Percentiles rank a stretch among this genome's conserved stretches.
phyloP scores from a whole-genome alignment of 2,329 filamentous ascomycete species.

The Plectosphaerella plurivora region DNA sequence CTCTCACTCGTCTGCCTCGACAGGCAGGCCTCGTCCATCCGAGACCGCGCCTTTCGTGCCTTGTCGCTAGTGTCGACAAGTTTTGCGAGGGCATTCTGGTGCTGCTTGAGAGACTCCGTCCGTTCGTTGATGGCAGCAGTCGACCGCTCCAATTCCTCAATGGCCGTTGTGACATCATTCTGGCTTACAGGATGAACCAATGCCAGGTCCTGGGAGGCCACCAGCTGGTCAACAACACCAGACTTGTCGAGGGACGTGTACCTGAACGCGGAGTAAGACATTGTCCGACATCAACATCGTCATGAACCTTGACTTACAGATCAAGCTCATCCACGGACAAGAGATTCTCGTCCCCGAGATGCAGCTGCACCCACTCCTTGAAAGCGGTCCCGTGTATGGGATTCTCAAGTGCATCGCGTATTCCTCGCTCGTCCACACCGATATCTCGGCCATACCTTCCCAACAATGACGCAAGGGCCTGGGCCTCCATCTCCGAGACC shows the following conservation, averaged over 20 bases:
- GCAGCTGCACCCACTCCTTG: slow-evolving; percentile 42
- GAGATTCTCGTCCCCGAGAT: slow-evolving; percentile 46
- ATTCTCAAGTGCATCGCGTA: slow-evolving; percentile 31
- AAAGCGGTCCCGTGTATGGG: slow-evolving; percentile 28
- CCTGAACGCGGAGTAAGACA: slow-evolving; percentile 23
- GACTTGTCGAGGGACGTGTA: slow-evolving; percentile 44
- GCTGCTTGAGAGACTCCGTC: slow-evolving; percentile 54
- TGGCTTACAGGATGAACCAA: slow-evolving; percentile 49
- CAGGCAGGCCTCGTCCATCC: slow-evolving; percentile 27
- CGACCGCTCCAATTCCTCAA: slow-evolving; percentile 59
- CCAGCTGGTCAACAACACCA: slow-evolving; percentile 42
- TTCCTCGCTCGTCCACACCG: slow-evolving; percentile 25
- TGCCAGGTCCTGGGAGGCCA: slow-evolving; percentile 38
- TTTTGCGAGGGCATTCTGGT: slow-evolving; percentile 56
- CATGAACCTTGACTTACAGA: slow-evolving; percentile 31
- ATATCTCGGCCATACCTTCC: slow-evolving; percentile 23
- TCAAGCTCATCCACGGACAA: slow-evolving; percentile 50
- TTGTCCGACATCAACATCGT: background rate
- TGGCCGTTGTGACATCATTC: slow-evolving; percentile 55
- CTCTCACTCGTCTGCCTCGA: slow-evolving; percentile 35
- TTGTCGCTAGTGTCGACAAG: slow-evolving; percentile 40
- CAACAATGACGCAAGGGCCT: background rate
- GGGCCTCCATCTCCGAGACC: slow-evolving; percentile 3
- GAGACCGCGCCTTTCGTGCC: slow-evolving; percentile 23
- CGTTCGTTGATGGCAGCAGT: slow-evolving; percentile 62